A percentile compares a stretch with the other conserved stretches of the same genome.
Evolutionary conservation across 1,284 basidiomycete genomes (phyloP).

Genomic region (Ceratobasidium sp.): DNA sequence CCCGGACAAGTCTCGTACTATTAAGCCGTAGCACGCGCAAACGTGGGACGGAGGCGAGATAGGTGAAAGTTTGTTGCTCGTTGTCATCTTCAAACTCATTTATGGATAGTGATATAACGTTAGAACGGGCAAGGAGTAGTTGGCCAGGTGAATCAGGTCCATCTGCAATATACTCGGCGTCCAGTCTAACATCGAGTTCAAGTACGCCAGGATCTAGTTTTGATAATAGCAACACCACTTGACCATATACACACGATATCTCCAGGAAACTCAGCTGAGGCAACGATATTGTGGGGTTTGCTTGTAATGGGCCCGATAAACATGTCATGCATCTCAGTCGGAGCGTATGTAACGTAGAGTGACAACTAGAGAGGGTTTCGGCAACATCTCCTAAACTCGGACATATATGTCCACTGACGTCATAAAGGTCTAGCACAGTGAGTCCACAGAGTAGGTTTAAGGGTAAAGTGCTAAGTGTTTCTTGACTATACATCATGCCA

Average conservation of each 20-base stretch:
- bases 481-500: background rate
- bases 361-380: background rate
- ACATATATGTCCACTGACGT: background rate
- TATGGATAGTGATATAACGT: background rate
- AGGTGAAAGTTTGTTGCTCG: background rate
- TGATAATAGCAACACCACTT: background rate
- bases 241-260: background rate
- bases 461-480: background rate
- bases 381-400: background rate
- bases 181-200: conserved; percentile 2
- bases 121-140: background rate
- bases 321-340: background rate
- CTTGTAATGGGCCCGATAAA: background rate
- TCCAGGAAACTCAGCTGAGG: background rate
- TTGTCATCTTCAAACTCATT: background rate
- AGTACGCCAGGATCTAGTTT: background rate
- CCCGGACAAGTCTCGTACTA: too few relatives aligned
- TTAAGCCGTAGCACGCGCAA: background rate
- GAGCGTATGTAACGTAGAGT: background rate
- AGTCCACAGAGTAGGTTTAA: background rate
- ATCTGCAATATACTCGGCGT: background rate
- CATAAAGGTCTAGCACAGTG: background rate
- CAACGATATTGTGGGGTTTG: background rate
- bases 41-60: background rate
- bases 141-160: background rate